Conservation (phyloP, 345 rosid species). For the Bruguiera parviflora region DNA sequence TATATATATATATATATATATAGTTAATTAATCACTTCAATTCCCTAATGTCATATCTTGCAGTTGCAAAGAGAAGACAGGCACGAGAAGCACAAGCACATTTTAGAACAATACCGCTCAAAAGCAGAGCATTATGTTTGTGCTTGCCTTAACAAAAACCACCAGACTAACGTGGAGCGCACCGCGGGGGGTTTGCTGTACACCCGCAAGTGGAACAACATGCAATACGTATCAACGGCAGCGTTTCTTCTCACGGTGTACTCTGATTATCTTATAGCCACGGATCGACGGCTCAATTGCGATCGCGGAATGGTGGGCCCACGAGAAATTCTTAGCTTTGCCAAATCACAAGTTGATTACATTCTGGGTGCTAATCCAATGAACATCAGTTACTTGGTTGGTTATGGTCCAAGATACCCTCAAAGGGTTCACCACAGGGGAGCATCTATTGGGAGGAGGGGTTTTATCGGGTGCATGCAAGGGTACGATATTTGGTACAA, state of each 20-base stretch:
- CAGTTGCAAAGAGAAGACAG: slow-evolving; percentile 55
- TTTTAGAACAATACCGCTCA: slow-evolving; percentile 51
- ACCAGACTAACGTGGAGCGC: slow-evolving; percentile 45
- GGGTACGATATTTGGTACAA: slow-evolving; percentile 62
- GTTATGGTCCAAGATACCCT: slow-evolving; percentile 70
- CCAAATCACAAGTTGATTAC: slow-evolving; percentile 81
- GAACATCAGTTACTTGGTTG: slow-evolving; percentile 83
- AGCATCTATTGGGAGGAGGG: slow-evolving; percentile 66
- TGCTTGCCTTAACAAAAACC: slow-evolving; percentile 70
- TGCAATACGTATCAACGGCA: slow-evolving; percentile 86
- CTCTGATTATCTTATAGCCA: slow-evolving; percentile 51
- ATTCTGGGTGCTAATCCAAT: slow-evolving; percentile 77
- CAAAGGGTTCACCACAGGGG: slow-evolving; percentile 86
- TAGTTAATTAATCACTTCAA: neutral
- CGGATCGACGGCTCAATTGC: slow-evolving; percentile 45
- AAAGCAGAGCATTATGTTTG: slow-evolving; percentile 83
- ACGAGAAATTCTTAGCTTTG: slow-evolving; percentile 47
- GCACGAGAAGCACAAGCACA: slow-evolving; percentile 38
- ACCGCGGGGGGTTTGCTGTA: slow-evolving; percentile 78
- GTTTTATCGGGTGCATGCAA: slow-evolving; percentile 93
- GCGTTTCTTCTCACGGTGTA: slow-evolving; percentile 72
- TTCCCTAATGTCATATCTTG: neutral
- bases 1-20: too few species aligned
- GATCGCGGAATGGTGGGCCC: slow-evolving; percentile 37
- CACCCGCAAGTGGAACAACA: slow-evolving; percentile 93